Base-by-base conservation (phyloP, 2,329 filamentous ascomycete genomes). In the Cyclaneusma minus region DNA sequence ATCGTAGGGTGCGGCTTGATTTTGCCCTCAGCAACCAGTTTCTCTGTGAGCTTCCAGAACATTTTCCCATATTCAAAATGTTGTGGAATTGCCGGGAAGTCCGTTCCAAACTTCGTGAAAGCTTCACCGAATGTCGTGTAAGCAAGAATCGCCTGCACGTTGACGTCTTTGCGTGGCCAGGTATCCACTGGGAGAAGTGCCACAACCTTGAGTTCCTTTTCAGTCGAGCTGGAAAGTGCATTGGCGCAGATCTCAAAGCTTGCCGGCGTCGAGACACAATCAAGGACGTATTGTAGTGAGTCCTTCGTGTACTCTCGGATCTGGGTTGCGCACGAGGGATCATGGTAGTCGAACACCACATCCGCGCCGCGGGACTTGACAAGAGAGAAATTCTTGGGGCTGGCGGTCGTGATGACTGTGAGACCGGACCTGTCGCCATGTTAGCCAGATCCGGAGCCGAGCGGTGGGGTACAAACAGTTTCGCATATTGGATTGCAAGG, bases 301-400 rank as follows among this genome's bases (percentile, higher is more conserved):
- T 60, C 51, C 3, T 54, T 45, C 7, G 58, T 60, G 27, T 48
- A 48, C 21, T 50, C 44, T 17, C 52, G 50, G 42, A 69, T 67
- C 31, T 62, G 52, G 20, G 48, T 44, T 2, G 52, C 51, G 16
- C 50, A 51, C 12, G 52, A 50, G 0, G 55, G 47, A 11, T 54
- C 52, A 11, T 50, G 52, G 49, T 68, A 68, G 43, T 67, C 55
- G 36, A 64, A 64, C 7, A 52, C 52, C 22, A 48, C 47, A 29
- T 55, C 51, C 2, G 61, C 62, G 12, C 64, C 64, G 7, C 61
- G 46, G 3, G 39, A 43, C 31, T 54, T 54, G 3, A 60, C 46
- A 7, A 64, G 54, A 3, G 54, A 50, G 40, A 58, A 60, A 42
- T 64, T 65, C 27, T 46, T 49, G 2, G 56, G 50, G 1, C 58